A percentile compares a stretch with the other conserved stretches of the same genome.
phyloP scores from a whole-genome alignment of 257 asterid species.

The Salvia hispanica region DNA sequence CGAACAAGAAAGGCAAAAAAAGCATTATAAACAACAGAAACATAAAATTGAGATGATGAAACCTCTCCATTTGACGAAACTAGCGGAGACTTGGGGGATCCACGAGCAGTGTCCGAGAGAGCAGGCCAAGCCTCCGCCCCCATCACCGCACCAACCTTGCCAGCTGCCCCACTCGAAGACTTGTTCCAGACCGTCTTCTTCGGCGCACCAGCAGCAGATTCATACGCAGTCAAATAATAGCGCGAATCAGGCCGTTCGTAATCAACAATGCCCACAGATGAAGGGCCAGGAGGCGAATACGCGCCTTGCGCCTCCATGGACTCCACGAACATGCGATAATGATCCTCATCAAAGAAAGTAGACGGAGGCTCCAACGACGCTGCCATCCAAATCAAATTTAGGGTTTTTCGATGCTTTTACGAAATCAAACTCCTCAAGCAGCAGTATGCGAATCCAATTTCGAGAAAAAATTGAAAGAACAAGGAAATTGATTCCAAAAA shows the following conservation, averaged over 20 bases:
- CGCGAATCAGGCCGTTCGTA: slow-evolving; percentile 18
- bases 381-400: slow-evolving; percentile 36
- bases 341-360: background rate
- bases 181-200: slow-evolving; percentile 59
- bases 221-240: slow-evolving; percentile 24
- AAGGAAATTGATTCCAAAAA: background rate
- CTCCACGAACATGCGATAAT: slow-evolving; percentile 27
- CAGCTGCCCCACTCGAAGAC: slow-evolving; percentile 40
- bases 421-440: background rate
- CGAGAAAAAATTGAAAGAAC: background rate
- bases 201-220: slow-evolving; percentile 30
- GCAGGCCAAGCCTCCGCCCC: slow-evolving; percentile 75
- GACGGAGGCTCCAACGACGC: slow-evolving; percentile 29
- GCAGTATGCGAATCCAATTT: background rate
- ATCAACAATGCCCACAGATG: slow-evolving; percentile 2
- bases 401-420: background rate
- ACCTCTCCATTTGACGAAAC: slow-evolving; percentile 50
- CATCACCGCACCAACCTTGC: slow-evolving; percentile 52
- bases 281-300: slow-evolving; percentile 16
- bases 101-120: slow-evolving; percentile 61
- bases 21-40: background rate
- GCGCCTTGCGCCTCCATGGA: slow-evolving; percentile 21
- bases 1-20: background rate
- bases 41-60: background rate
- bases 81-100: slow-evolving; percentile 48